Base-by-base conservation (phyloP, 1,284 basidiomycete species). In the Psilocybe mexicana region DNA sequence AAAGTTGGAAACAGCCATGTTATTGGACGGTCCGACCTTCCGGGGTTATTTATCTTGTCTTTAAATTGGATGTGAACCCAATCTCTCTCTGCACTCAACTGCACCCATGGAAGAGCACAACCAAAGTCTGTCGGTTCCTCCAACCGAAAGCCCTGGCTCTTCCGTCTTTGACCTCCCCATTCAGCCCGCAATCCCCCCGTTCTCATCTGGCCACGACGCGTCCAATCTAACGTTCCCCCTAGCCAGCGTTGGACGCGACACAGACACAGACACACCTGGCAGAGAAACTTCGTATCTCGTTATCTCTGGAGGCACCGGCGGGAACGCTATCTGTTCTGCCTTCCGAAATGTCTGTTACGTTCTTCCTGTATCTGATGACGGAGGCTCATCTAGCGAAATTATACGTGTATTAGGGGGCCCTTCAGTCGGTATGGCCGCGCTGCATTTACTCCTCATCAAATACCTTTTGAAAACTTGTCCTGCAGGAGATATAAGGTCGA, bases 351-450 rank as follows among this genome's bases (percentile, higher is more conserved):
- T 88, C 10, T 88, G 82, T 70, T 91, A 91, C 62, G 85, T 90
- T 24, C 76, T 93, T 24, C 91, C 91, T 33, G 90, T 94, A 45
- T 94, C 92, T 5, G 92, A 94, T 69, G 91, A 94, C 67, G 92
- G 92, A 11, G 92, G 91, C 53, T 92, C 89, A 12, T 92, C 90
- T 2, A 90, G 88, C 64, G 90, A 93, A 74, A 92, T 93, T 54
- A 92, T 92, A 55, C 84, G 91, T 43, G 91, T 93, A 11, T 75
- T 93, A 23, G 91, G 90, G 23, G 91, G 90, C 3, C 91, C 91
- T 24, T 93, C 91, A 14, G 85, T 92, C 62, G 90, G 91, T 90
- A 56, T 55, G 36, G 35, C 61, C 51, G 48, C 11, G 40, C 24
- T 45, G 43, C 40, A 45, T 52, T 43, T 40, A 61, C 35, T 56